phyloP scores from a whole-genome alignment of 345 rosid species.

The Chamaenerion angustifolium region DNA sequence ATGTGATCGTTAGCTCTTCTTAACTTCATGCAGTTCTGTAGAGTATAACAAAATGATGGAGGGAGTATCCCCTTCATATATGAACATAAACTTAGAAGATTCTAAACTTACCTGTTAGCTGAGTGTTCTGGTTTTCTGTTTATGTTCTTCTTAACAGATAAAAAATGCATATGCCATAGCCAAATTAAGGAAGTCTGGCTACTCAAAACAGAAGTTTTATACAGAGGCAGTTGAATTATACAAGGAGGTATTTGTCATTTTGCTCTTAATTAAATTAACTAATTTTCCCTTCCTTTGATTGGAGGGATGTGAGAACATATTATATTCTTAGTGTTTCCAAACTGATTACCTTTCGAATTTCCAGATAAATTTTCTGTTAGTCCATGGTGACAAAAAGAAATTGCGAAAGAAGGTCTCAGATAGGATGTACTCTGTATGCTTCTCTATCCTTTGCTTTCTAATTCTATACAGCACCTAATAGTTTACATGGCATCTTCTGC shows the following conservation, averaged over 20 bases:
- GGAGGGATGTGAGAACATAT: no score
- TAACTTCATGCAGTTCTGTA: no score
- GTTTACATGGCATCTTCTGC: no score
- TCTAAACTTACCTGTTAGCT: neutral
- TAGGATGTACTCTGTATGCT: constrained; percentile 82
- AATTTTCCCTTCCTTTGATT: no score
- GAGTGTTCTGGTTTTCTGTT: neutral
- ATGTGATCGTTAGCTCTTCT: no score
- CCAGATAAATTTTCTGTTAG: constrained; percentile 62
- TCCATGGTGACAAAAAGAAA: constrained; percentile 62
- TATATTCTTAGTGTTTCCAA: constrained; percentile 1
- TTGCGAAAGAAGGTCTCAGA: constrained; percentile 76
- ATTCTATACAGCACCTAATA: no score
- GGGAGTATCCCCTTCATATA: no score
- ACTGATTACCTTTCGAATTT: constrained; percentile 6
- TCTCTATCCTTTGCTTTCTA: constrained; percentile 10
- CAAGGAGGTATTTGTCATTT: constrained; percentile 45
- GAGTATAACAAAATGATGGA: no score
- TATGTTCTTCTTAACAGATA: constrained; percentile 23
- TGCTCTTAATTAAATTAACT: neutral
- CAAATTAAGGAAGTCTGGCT: constrained; percentile 78
- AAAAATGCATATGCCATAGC: constrained; percentile 78
- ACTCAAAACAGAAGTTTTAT: constrained; percentile 65
- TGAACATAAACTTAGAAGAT: neutral
- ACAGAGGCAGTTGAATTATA: constrained; percentile 57